These are phyloP conservation scores for Neurospora terricola DNA, from an alignment of 495 filamentous ascomycete species.

Conservation along the genomic window DNA sequence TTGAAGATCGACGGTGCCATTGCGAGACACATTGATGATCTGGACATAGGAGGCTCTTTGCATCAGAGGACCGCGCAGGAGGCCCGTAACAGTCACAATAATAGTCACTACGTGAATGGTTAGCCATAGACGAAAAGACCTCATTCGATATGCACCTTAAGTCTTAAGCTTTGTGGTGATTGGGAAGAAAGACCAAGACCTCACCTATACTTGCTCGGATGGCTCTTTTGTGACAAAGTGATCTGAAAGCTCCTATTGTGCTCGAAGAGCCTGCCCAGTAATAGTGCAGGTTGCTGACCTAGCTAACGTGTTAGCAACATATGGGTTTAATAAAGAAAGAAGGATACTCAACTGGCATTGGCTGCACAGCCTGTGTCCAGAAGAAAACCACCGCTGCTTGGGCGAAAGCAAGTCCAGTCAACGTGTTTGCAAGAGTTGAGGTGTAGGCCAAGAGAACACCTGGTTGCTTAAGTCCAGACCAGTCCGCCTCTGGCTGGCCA, in stretches of 20 bases:
- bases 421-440: background rate
- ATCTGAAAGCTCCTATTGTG: background rate
- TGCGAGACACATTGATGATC: background rate
- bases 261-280: background rate
- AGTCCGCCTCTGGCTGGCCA: background rate
- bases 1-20: background rate
- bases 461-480: background rate
- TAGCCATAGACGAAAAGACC: too few species aligned
- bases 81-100: background rate
- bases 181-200: background rate
- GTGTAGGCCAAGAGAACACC: background rate
- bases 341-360: background rate
- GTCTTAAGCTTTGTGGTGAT: background rate
- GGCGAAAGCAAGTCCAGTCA: background rate
- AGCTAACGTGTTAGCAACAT: background rate
- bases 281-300: background rate
- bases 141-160: too few species aligned
- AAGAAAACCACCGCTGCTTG: background rate
- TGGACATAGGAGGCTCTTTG: background rate
- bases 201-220: background rate
- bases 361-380: background rate
- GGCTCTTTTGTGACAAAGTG: background rate
- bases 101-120: too few species aligned
- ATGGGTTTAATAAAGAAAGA: background rate
- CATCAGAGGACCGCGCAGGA: background rate